A percentile compares a stretch with the other conserved stretches of the same genome.
Conservation (phyloP, 306 rosid genomes). For the Pterocarpus macrocarpus region DNA sequence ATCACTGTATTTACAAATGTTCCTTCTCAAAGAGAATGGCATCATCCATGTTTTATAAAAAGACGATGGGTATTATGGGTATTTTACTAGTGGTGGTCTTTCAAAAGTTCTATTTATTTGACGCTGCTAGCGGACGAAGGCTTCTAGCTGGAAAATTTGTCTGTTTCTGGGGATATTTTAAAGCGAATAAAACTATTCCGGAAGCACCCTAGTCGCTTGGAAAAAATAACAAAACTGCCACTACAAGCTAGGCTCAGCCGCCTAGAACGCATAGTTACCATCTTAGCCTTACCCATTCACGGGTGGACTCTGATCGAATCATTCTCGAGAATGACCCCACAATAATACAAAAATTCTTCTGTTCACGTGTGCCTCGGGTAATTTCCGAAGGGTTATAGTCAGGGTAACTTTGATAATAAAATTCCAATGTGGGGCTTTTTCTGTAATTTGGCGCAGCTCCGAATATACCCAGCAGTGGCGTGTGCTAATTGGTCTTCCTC, state of each 20-base stretch:
- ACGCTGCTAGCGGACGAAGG: conserved; percentile 54
- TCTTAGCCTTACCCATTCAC: conserved; percentile 52
- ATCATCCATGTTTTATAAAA: background rate
- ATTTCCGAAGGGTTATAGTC: conserved; percentile 27
- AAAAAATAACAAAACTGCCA: conserved; percentile 52
- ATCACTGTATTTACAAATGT: background rate
- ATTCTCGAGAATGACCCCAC: conserved; percentile 67
- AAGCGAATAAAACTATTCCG: conserved; percentile 30
- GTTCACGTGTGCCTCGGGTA: conserved; percentile 57
- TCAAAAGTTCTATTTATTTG: conserved; percentile 41
- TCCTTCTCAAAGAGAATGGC: background rate
- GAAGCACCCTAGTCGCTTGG: conserved; percentile 30
- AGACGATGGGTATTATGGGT: conserved; percentile 41
- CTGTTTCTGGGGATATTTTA: conserved; percentile 62
- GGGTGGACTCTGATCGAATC: conserved; percentile 59
- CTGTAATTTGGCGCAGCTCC: conserved; percentile 1
- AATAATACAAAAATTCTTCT: conserved; percentile 55
- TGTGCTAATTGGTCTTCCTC: conserved; percentile 28
- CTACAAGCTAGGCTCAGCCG: conserved; percentile 42
- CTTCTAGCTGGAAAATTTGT: conserved; percentile 60
- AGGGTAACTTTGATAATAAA: conserved; percentile 15
- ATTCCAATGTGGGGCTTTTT: background rate
- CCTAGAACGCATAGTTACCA: conserved; percentile 39
- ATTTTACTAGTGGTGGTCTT: background rate
- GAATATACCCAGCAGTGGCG: conserved; percentile 32